Conservation (phyloP, 805 yeast species). For the Wickerhamomyces pijperi region DNA sequence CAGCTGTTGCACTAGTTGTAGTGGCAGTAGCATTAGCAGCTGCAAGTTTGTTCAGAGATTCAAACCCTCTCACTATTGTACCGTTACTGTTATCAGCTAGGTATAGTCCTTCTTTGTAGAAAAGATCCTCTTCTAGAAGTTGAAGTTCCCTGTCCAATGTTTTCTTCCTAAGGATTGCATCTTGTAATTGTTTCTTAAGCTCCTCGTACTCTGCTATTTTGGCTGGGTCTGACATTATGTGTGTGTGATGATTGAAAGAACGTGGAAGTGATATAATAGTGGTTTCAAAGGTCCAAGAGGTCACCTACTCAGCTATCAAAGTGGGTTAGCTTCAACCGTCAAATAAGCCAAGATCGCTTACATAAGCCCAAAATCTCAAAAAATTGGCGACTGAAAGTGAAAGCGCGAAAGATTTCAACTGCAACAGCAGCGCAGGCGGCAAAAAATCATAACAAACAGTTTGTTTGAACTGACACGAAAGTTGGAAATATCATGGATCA, state of each 20-base stretch:
- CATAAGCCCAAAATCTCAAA: no score
- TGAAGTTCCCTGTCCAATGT: constrained; percentile 54
- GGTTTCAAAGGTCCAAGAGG: neutral
- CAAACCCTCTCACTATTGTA: constrained; percentile 87
- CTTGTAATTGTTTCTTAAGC: constrained; percentile 55
- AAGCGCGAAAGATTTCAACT: no score
- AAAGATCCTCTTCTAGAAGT: constrained; percentile 65
- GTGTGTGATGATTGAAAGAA: neutral
- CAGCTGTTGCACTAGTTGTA: neutral
- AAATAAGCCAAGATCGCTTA: no score
- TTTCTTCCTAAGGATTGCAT: constrained; percentile 48
- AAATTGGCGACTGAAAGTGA: no score
- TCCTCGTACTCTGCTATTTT: constrained; percentile 44
- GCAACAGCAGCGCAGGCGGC: no score
- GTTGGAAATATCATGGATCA: no score
- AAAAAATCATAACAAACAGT: no score
- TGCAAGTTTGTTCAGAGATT: constrained; percentile 50
- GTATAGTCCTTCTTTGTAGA: constrained; percentile 67
- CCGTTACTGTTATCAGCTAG: constrained; percentile 61
- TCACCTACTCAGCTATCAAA: no score
- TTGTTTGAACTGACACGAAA: no score
- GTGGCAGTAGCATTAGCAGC: constrained; percentile 12
- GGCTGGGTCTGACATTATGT: constrained; percentile 1
- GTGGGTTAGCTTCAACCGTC: no score
- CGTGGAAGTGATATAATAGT: neutral